Evolutionary conservation across 495 filamentous ascomycete genomes (phyloP).

Genomic region (Penicillium goetzii): DNA sequence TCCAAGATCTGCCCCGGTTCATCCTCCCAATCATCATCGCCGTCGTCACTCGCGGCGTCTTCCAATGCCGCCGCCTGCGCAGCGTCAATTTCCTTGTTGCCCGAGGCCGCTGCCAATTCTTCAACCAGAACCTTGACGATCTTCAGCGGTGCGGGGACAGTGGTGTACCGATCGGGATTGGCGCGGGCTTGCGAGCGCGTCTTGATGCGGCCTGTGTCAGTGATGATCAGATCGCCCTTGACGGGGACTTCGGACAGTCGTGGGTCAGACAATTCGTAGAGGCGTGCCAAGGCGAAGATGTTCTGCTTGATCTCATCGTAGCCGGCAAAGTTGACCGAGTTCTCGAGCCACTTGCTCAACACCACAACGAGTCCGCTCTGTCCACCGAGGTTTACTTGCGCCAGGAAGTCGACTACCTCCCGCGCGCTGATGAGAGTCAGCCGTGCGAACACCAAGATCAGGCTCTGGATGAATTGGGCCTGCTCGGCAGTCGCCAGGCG

Average conservation of each 20-base stretch:
- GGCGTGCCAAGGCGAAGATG: constrained; percentile 85
- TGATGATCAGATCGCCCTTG: constrained; percentile 87
- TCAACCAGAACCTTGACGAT: constrained; percentile 95
- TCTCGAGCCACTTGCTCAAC: constrained; percentile 92
- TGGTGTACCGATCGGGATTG: constrained; percentile 89
- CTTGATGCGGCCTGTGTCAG: constrained; percentile 81
- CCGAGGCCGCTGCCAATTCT: constrained; percentile 70
- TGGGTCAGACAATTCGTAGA: constrained; percentile 85
- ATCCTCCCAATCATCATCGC: constrained; percentile 90
- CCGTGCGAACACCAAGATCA: constrained; percentile 94
- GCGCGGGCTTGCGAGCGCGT: constrained; percentile 84
- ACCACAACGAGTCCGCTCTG: constrained; percentile 83
- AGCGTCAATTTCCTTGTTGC: constrained; percentile 58
- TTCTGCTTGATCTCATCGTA: constrained; percentile 98
- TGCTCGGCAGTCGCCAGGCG: constrained; percentile 78
- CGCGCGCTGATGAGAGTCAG: constrained; percentile 80
- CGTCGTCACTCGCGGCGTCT: constrained; percentile 60
- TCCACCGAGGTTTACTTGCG: constrained; percentile 73
- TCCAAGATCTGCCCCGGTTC: constrained; percentile 70
- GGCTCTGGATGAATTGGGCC: constrained; percentile 84
- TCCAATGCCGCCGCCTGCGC: constrained; percentile 57
- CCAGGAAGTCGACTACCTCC: constrained; percentile 90
- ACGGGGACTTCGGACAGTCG: constrained; percentile 79
- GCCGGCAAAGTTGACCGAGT: constrained; percentile 92
- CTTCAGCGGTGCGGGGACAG: constrained; percentile 84